Evolutionary conservation across 768 basidiomycete genomes (phyloP), one percentile per base, ranked within the genome.

Genomic region (Dictyophora rubrovolvata): DNA sequence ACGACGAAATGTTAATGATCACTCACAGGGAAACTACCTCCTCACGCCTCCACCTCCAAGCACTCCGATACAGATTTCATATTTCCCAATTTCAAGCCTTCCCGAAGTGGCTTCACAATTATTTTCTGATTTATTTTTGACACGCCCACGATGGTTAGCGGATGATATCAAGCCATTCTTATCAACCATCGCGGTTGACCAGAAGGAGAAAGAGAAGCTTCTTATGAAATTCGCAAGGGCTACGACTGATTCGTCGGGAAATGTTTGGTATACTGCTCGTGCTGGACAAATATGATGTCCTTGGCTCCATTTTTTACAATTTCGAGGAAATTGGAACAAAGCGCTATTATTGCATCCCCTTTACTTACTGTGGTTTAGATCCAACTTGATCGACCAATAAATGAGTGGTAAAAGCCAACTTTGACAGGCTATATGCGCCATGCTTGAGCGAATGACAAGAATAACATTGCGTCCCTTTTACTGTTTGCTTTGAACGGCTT

Each of bases 121-220:
- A 16, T 98, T 98, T 72, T 70, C 80, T 12, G 91, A 95, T 62
- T 79, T 98, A 16, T 99, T 99, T 76, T 75, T 90, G 42, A 87
- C 86, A 9, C 82, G 86, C 5, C 62, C 80, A 20, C 80, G 80
- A 49, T 93, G 92, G 91, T 83, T 79, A 65, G 79, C 77, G 6
- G 83, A 87, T 12, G 91, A 94, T 17, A 87, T 97, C 61, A 71
- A 74, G 23, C 89, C 87, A 4, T 98, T 94, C 72, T 73, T 98
- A 12, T 71, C 75, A 6, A 92, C 92, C 62, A 83, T 96, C 57
- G 86, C 86, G 0, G 75, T 93, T n/a, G 84, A 90, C 67, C 72
- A 75, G 8, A 95, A 96, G 70, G 91, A 91, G 66, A 77, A 89
- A 46, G 94, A 98, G 68, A 92, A 86, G 69, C 68, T 95, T 62